phyloP scores from a whole-genome alignment of 1,139 yeast species.

The Lodderomyces oxycetoniae region DNA sequence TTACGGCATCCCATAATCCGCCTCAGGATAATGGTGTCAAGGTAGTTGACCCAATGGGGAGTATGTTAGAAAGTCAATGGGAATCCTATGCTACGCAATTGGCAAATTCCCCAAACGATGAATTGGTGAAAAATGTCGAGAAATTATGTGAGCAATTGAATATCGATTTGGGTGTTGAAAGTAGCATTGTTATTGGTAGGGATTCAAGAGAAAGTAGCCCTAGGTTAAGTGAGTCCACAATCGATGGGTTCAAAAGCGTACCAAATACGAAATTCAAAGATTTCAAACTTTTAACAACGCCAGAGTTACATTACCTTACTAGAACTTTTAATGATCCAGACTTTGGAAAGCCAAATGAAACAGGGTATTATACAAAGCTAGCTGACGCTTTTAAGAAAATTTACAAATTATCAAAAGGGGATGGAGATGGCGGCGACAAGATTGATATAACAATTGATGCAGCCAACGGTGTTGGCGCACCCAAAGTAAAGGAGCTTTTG shows the following conservation, averaged over 20 bases:
- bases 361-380: constrained; percentile 69
- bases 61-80: constrained; percentile 85
- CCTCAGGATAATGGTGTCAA: constrained; percentile 96
- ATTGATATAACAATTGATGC: constrained; percentile 66
- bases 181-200: constrained; percentile 53
- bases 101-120: constrained; percentile 61
- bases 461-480: constrained; percentile 96
- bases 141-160: constrained; percentile 28
- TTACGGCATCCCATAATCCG: constrained; percentile 96
- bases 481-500: constrained; percentile 54
- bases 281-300: constrained; percentile 80
- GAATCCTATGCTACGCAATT: constrained; percentile 73
- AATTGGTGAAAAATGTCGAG: constrained; percentile 24
- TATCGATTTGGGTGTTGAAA: constrained; percentile 35
- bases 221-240: constrained; percentile 54
- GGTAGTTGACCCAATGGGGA: constrained; percentile 89
- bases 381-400: constrained; percentile 37
- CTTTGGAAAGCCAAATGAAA: constrained; percentile 62
- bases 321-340: constrained; percentile 59
- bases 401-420: constrained; percentile 17
- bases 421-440: constrained; percentile 18
- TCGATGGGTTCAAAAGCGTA: constrained; percentile 57
- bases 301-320: constrained; percentile 88
- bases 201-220: constrained; percentile 82
- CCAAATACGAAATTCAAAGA: constrained; percentile 46